These are phyloP conservation scores for Millerago galiae DNA, from an alignment of 805 yeast species.

Conservation along the genomic window DNA sequence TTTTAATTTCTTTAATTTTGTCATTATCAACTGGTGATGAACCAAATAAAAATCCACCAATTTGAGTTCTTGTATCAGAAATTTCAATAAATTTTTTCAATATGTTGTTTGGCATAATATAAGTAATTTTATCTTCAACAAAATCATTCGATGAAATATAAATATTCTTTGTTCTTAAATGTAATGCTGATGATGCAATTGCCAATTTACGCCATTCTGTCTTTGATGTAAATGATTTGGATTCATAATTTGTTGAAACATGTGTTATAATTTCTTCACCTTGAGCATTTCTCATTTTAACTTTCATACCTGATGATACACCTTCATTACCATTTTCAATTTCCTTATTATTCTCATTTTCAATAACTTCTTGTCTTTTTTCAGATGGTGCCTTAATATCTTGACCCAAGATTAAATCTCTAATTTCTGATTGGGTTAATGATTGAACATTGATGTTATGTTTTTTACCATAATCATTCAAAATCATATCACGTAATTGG, in stretches of 20 bases:
- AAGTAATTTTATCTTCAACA: constrained; percentile 53
- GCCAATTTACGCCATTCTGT: constrained; percentile 92
- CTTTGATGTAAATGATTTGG: constrained; percentile 71
- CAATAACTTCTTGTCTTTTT: constrained; percentile 78
- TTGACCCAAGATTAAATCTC: constrained; percentile 93
- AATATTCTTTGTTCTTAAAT: constrained; percentile 67
- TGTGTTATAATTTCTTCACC: constrained; percentile 96
- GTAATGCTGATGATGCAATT: constrained; percentile 65
- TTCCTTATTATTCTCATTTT: constrained; percentile 46
- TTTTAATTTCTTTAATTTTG: constrained; percentile 69
- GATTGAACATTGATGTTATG: constrained; percentile 82
- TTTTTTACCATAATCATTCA: constrained; percentile 78
- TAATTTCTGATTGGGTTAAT: constrained; percentile 85
- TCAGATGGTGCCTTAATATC: constrained; percentile 87
- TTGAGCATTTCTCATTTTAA: constrained; percentile 82
- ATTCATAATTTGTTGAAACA: constrained; percentile 85
- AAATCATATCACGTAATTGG: constrained; percentile 79
- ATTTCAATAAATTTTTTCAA: constrained; percentile 71
- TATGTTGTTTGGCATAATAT: constrained; percentile 76
- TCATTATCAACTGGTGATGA: constrained; percentile 64
- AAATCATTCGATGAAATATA: constrained; percentile 67
- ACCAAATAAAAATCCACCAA: constrained; percentile 80
- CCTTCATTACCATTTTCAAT: constrained; percentile 25
- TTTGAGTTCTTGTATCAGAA: constrained; percentile 74
- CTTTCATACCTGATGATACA: constrained; percentile 49